Percentiles rank a stretch among this genome's conserved stretches.
Conservation (phyloP, 2,329 filamentous ascomycete genomes). For the Onygenales sp. region DNA sequence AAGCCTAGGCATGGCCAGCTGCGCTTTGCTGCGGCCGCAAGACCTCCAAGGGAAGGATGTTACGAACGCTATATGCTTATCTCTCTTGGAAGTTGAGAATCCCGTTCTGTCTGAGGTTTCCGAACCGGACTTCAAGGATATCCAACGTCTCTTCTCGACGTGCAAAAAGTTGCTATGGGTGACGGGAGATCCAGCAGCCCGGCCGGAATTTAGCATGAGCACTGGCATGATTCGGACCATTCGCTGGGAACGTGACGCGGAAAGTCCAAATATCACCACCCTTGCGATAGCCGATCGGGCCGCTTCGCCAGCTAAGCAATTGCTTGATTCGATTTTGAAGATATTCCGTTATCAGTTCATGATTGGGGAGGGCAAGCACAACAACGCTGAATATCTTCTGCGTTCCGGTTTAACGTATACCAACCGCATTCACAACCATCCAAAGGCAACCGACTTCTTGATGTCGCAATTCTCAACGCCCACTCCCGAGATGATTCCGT, state of each 20-base stretch:
- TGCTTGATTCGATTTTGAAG: constrained; percentile 6
- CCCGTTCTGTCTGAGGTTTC: constrained; percentile 14
- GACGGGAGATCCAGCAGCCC: constrained; percentile 18
- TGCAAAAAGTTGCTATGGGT: constrained; percentile 25
- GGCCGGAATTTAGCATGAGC: constrained; percentile 22
- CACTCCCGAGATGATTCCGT: constrained; percentile 9
- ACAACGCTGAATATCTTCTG: constrained; percentile 16
- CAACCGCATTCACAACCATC: constrained; percentile 15
- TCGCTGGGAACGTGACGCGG: constrained; percentile 25
- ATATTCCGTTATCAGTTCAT: constrained; percentile 15
- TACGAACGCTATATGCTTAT: constrained; percentile 14
- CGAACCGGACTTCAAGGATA: constrained; percentile 15
- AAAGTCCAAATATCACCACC: constrained; percentile 18
- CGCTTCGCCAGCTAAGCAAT: constrained; percentile 1
- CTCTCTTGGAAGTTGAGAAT: constrained; percentile 12
- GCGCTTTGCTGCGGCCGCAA: constrained; percentile 11
- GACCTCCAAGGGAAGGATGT: constrained; percentile 13
- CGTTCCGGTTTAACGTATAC: constrained; percentile 13
- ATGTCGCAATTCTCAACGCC: constrained; percentile 9
- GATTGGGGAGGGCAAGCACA: constrained; percentile 4
- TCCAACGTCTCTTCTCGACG: constrained; percentile 19
- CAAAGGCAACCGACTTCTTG: constrained; percentile 13
- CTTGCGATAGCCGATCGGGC: constrained; percentile 14
- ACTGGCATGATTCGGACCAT: constrained; percentile 25
- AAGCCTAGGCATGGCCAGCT: constrained; percentile 4